A percentile compares a stretch with the other conserved stretches of the same genome.
phyloP scores from a whole-genome alignment of 2,329 filamentous ascomycete species.

The Penicillium sp. region DNA sequence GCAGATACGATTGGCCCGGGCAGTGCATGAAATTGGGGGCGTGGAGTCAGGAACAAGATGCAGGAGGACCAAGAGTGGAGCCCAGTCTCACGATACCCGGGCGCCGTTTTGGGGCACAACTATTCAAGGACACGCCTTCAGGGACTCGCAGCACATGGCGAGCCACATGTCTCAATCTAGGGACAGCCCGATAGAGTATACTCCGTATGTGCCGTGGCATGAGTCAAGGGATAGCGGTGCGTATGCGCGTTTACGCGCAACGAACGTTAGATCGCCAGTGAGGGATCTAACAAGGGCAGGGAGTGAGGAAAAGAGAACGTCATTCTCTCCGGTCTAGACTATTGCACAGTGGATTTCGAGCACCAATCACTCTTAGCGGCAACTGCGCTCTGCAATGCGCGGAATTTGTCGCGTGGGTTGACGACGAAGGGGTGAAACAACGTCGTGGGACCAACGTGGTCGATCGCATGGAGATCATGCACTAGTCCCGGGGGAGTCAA shows the following conservation, averaged over 20 bases:
- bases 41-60: slow-evolving; percentile 24
- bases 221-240: slow-evolving; percentile 21
- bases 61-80: slow-evolving; percentile 11
- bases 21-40: slow-evolving; percentile 18
- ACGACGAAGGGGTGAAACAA: slow-evolving; percentile 23
- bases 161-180: slow-evolving; percentile 28
- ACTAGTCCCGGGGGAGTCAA: slow-evolving; percentile 6
- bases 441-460: slow-evolving; percentile 28
- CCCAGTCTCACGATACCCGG: slow-evolving; percentile 10
- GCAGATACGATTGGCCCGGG: slow-evolving; percentile 19
- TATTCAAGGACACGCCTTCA: slow-evolving; percentile 8
- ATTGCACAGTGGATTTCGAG: neutral
- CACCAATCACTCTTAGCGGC: slow-evolving; percentile 12
- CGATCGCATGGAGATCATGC: slow-evolving; percentile 27
- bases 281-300: slow-evolving; percentile 23
- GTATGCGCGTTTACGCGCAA: slow-evolving; percentile 10
- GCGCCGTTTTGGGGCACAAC: neutral
- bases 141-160: slow-evolving; percentile 23
- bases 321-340: slow-evolving; percentile 17
- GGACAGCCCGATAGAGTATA: slow-evolving; percentile 16
- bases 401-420: slow-evolving; percentile 23
- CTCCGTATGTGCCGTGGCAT: slow-evolving; percentile 23
- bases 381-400: slow-evolving; percentile 18
- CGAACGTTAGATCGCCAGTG: slow-evolving; percentile 14
- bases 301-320: slow-evolving; percentile 12